Percentiles rank a stretch among this genome's conserved stretches.
Conservation (phyloP, 2,329 filamentous ascomycete species). For the Westerdykella sp. region DNA sequence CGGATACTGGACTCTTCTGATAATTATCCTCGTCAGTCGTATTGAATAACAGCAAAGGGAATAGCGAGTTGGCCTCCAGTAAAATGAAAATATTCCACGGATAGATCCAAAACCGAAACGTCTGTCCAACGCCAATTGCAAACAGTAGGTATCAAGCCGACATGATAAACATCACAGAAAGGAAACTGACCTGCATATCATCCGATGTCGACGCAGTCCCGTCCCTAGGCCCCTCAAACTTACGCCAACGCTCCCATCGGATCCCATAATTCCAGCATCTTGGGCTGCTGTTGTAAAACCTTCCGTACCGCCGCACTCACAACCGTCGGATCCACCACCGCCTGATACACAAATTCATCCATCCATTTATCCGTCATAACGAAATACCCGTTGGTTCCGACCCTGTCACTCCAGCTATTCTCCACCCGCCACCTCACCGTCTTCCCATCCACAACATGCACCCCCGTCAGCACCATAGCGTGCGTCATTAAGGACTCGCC, state of each 20-base stretch:
- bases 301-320: slow-evolving; percentile 59
- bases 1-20: too few species aligned
- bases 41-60: too few species aligned
- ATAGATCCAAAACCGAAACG: not conserved
- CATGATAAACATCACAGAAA: not conserved
- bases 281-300: slow-evolving; percentile 63
- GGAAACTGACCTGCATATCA: not conserved
- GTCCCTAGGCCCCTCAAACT: not conserved
- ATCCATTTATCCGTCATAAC: slow-evolving; percentile 73
- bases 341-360: slow-evolving; percentile 72
- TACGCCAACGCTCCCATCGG: slow-evolving; percentile 67
- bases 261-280: slow-evolving; percentile 63
- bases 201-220: not conserved
- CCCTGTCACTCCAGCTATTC: slow-evolving; percentile 70
- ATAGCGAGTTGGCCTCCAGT: too few species aligned
- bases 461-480: slow-evolving; percentile 84
- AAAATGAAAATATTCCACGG: too few species aligned
- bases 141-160: not conserved
- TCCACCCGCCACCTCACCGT: slow-evolving; percentile 77
- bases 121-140: not conserved
- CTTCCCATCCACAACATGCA: slow-evolving; percentile 64
- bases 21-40: too few species aligned
- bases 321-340: slow-evolving; percentile 66
- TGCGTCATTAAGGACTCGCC: slow-evolving; percentile 83
- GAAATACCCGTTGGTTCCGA: slow-evolving; percentile 76